Base-by-base conservation (phyloP, 345 rosid species). In the Syzygium aqueum region DNA sequence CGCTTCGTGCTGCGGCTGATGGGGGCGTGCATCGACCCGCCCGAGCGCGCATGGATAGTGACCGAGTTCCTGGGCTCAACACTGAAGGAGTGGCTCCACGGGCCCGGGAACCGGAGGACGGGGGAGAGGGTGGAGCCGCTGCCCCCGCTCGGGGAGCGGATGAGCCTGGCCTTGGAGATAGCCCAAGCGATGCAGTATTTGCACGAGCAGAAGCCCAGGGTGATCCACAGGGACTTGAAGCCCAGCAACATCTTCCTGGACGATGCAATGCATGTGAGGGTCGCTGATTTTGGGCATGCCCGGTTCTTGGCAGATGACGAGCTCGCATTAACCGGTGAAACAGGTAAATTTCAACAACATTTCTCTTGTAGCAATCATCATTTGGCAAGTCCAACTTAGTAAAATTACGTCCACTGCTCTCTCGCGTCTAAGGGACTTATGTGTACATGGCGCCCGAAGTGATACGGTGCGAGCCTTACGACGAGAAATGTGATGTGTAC, bases 241-340 rank as follows among this genome's bases (percentile, higher is more conserved):
- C 95, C 94, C 14, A 94, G 94, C 88, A 95, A 95, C 88, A 88
- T 95, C 27, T 94, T 95, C 80, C 63, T 94, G 49, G 97, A 94
- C 27, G 93, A 92, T 56, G 91, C 89, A 28, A 59, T 87, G 52
- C 96, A 87, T 12, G 94, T 92, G 3, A 90, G 94, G 86, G 92
- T 94, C 28, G 97, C 95, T 1, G 95, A 95, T 82, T 94, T 92
- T 40, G 97, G 97, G 8, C 97, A 95, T 86, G 95, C 95, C 22
- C 89, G 94, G 84, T 90, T 94, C 88, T 86, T 94, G 87, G 27
- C 27, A 8, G 95, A 91, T 3, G 88, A 86, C 49, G 93, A 94
- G 87, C 91, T 84, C 90, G 95, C 97, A 9, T 93, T 95, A 33
- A 92, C 95, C 3, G 94, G 95, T 6, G 95, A 95, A 91, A 95